Base-by-base conservation (phyloP, 352 stramenopile genomes). In the Thraustochytrium striatum region DNA sequence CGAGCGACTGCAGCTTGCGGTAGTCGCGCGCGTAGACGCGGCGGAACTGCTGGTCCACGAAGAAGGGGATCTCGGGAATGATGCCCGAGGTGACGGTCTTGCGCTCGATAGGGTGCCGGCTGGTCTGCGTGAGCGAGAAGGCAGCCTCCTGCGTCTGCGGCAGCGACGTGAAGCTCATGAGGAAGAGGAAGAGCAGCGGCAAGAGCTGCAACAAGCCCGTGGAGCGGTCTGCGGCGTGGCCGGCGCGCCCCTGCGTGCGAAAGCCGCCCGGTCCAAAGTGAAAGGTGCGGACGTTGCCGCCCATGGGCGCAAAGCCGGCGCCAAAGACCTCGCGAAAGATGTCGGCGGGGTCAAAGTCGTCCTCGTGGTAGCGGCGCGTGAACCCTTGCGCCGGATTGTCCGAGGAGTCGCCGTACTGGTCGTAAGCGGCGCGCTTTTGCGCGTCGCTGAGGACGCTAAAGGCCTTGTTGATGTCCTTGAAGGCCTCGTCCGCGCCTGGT, bases 401-500 rank as follows among this genome's bases (percentile, higher is more conserved):
- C 57, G 72, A 57, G 92, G 88, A 3, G 5, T 82, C 78, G 88
- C 90, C 61, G 88, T 92, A 7, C 86, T 87, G 59, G 47, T 95
- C 90, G 72, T 94, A 96, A 72, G 94, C 87, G 52, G 88, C 85
- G 32, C 90, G 89, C 82, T 96, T 96, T 53, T 94, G 87, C 0
- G 87, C 85, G 81, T 96, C 91, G 53, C 90, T 95, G 52, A 96
- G 84, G 30, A 93, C 89, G 8, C 89, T 89, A 85, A 98, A 99
- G 13, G 96, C 96, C 39, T 96, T 92, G 70, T 88, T 89, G 47
- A 93, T 88, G 32, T 87, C 93, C 86, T 99, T 99, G 87, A 99
- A 98, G 35, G 95, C 95, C 80, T 98, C 95, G 82, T 98, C 95
- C 2, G 95, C 94, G 47, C 95, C 91, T 0, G 94, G 94, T 0